Conservation (phyloP, 2,329 filamentous ascomycete species). For the Penicillium sp. region DNA sequence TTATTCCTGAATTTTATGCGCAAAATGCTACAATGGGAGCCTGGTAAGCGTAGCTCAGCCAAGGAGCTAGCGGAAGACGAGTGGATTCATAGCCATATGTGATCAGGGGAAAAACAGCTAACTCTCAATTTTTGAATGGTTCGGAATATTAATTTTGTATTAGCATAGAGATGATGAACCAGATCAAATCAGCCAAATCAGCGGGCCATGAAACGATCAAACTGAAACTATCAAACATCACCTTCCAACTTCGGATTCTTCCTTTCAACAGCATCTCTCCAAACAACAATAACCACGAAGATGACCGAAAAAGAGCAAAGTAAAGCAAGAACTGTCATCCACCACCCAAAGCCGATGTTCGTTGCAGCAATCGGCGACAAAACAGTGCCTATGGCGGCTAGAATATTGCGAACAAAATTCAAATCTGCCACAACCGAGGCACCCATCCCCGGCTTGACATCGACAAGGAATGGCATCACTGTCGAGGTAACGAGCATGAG, state of each 20-base stretch:
- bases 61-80: slow-evolving; percentile 32
- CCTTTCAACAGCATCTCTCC: not conserved
- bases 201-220: too few species aligned
- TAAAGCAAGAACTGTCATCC: not conserved
- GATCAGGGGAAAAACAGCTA: too few species aligned
- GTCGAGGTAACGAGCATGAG: slow-evolving; percentile 15
- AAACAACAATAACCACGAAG: not conserved
- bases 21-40: slow-evolving; percentile 42
- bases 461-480: slow-evolving; percentile 14
- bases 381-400: slow-evolving; percentile 11
- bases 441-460: slow-evolving; percentile 9
- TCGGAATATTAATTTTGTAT: too few species aligned
- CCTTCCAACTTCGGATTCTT: not conserved
- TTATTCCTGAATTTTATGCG: slow-evolving; percentile 35
- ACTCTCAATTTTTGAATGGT: too few species aligned
- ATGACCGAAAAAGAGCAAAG: not conserved
- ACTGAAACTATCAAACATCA: not conserved
- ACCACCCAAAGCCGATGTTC: not conserved
- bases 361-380: not conserved
- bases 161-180: too few species aligned
- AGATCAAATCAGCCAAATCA: too few species aligned
- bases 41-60: slow-evolving; percentile 31
- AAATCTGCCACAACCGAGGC: slow-evolving; percentile 15
- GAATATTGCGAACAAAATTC: slow-evolving; percentile 11
- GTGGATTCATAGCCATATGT: slow-evolving; percentile 24